Percentiles rank a stretch among this genome's conserved stretches.
Evolutionary conservation across 768 basidiomycete species (phyloP).

Genomic region (Tricholomella constricta): DNA sequence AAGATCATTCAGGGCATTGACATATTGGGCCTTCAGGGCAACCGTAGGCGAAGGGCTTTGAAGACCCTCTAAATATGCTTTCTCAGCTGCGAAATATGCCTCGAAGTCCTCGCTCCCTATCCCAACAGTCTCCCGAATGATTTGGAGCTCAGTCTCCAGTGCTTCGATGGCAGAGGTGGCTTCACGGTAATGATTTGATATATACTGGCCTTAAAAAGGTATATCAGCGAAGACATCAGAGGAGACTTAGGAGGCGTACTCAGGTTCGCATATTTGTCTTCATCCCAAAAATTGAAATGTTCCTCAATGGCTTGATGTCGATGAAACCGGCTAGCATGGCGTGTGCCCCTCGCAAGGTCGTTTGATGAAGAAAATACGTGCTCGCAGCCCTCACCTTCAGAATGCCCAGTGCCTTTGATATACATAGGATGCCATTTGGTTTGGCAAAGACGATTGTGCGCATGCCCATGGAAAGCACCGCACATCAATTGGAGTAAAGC

Average conservation of each 20-base stretch:
- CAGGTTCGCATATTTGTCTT: slow-evolving; percentile 23
- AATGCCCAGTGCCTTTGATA: slow-evolving; percentile 18
- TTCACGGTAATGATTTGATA: too few relatives aligned
- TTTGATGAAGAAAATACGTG: slow-evolving; percentile 24
- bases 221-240: background rate
- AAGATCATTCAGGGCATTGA: too few relatives aligned
- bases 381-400: slow-evolving; percentile 23
- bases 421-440: slow-evolving; percentile 18
- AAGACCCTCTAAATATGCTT: too few relatives aligned
- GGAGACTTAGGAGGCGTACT: slow-evolving; percentile 9
- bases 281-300: slow-evolving; percentile 9
- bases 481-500: too few relatives aligned
- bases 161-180: too few relatives aligned
- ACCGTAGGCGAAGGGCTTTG: too few relatives aligned
- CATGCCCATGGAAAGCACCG: slow-evolving; percentile 23
- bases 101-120: too few relatives aligned
- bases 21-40: too few relatives aligned
- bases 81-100: too few relatives aligned
- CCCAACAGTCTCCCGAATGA: too few relatives aligned
- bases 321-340: slow-evolving; percentile 21
- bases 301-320: slow-evolving; percentile 21
- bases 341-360: slow-evolving; percentile 16
- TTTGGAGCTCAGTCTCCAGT: too few relatives aligned
- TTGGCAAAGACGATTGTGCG: slow-evolving; percentile 22
- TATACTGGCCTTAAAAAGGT: background rate